Conservation (phyloP, 2,329 filamentous ascomycete genomes). For the Bipolaris cookei region DNA sequence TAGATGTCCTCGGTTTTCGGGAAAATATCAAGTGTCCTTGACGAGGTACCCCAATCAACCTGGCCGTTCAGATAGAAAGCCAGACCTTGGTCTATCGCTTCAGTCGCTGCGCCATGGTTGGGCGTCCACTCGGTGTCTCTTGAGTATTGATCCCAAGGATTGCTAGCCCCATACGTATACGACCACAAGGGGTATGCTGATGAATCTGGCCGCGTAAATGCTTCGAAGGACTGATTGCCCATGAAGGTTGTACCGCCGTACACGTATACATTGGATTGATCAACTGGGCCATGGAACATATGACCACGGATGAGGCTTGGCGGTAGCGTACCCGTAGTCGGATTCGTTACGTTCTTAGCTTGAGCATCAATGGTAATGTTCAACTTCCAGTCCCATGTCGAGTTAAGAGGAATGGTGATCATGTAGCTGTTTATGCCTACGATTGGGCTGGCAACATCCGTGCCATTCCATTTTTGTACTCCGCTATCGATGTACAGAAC, state of each 20-base stretch:
- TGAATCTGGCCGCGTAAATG: background rate
- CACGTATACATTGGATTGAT: background rate
- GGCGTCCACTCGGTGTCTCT: background rate
- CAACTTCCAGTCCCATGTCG: background rate
- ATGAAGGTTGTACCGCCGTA: background rate
- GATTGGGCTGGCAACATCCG: background rate
- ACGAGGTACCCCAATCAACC: slow-evolving; percentile 46
- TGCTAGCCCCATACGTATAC: background rate
- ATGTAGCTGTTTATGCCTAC: background rate
- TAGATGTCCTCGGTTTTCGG: background rate
- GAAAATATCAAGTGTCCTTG: slow-evolving; percentile 9
- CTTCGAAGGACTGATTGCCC: background rate
- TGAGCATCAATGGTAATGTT: background rate
- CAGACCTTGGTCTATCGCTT: slow-evolving; percentile 47
- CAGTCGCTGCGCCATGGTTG: slow-evolving; percentile 48
- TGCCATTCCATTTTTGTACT: background rate
- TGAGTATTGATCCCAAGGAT: background rate
- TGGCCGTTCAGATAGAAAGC: slow-evolving; percentile 52
- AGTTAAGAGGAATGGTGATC: background rate
- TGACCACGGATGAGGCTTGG: background rate
- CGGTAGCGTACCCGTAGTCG: background rate
- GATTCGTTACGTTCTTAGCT: background rate
- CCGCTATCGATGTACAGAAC: background rate
- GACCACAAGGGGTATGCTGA: background rate
- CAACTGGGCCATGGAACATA: background rate